Evolutionary conservation across 2,329 filamentous ascomycete species (phyloP).

Genomic region (Alternaria triticina): DNA sequence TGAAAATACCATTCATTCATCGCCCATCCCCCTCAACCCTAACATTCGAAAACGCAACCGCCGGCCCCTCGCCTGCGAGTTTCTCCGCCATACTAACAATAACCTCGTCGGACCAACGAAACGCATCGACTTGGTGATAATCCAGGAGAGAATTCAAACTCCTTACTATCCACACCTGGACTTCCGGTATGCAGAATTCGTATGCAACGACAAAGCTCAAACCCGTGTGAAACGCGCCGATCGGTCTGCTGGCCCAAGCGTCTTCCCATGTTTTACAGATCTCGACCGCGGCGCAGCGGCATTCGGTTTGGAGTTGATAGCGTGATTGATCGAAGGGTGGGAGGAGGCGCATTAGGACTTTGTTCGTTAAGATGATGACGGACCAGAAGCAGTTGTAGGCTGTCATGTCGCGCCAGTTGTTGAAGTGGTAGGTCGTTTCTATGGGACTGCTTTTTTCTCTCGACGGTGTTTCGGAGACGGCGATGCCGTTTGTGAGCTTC

Average conservation of each 20-base stretch:
- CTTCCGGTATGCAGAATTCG: constrained; percentile 33
- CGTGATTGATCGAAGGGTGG: constrained; percentile 27
- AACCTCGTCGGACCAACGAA: constrained; percentile 39
- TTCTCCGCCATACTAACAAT: constrained; percentile 34
- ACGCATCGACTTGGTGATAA: constrained; percentile 31
- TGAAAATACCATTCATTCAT: not conserved
- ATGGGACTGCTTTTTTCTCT: constrained; percentile 28
- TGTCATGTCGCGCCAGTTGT: constrained; percentile 38
- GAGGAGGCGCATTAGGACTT: constrained; percentile 36
- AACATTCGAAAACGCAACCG: constrained; percentile 26
- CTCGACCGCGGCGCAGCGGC: constrained; percentile 32
- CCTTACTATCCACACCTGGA: constrained; percentile 36
- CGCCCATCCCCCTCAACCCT: constrained; percentile 14
- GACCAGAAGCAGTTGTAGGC: constrained; percentile 44
- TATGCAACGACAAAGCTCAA: constrained; percentile 44
- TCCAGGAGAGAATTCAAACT: constrained; percentile 38
- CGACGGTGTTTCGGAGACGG: constrained; percentile 26
- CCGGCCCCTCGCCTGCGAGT: constrained; percentile 36
- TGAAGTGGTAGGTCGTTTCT: constrained; percentile 37
- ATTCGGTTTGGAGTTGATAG: constrained; percentile 35
- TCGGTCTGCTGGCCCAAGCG: constrained; percentile 40
- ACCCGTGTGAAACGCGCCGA: constrained; percentile 41
- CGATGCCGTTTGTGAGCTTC: constrained; percentile 29
- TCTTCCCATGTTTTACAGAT: constrained; percentile 47
- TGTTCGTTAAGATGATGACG: constrained; percentile 39